phyloP scores from a whole-genome alignment of 2,329 filamentous ascomycete genomes.

The Neonectria sp. region DNA sequence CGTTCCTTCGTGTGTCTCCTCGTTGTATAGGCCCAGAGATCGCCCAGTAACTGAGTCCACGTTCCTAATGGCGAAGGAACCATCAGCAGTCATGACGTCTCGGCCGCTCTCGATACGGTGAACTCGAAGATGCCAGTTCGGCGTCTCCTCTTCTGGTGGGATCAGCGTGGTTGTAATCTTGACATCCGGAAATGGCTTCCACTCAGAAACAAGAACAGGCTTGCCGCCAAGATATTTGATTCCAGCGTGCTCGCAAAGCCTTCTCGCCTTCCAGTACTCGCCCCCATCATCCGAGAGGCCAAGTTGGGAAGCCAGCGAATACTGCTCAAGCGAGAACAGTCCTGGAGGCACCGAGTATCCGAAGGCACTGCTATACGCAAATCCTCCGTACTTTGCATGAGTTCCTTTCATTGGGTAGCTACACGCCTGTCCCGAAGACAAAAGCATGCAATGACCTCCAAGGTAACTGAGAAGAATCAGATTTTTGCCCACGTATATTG shows the following conservation, averaged over 20 bases:
- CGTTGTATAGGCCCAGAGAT: constrained; percentile 66
- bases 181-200: constrained; percentile 81
- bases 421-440: constrained; percentile 85
- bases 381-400: constrained; percentile 85
- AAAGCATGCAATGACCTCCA: constrained; percentile 82
- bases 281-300: constrained; percentile 84
- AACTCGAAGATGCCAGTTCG: constrained; percentile 79
- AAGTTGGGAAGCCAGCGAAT: constrained; percentile 81
- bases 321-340: constrained; percentile 82
- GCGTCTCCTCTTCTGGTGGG: constrained; percentile 69
- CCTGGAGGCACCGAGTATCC: constrained; percentile 85
- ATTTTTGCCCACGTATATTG: neutral
- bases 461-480: constrained; percentile 62
- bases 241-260: constrained; percentile 74
- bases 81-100: constrained; percentile 80
- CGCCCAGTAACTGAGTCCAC: constrained; percentile 63
- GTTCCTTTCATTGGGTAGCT: constrained; percentile 87
- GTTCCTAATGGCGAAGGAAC: constrained; percentile 79
- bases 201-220: constrained; percentile 77
- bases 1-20: constrained; percentile 64
- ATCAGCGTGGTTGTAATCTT: constrained; percentile 75
- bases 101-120: constrained; percentile 74
- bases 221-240: constrained; percentile 69
- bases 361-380: constrained; percentile 83
- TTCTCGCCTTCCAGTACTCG: constrained; percentile 84